These are phyloP conservation scores for Coniophora puteana DNA, from an alignment of 1,284 basidiomycete genomes.

Conservation along the genomic window DNA sequence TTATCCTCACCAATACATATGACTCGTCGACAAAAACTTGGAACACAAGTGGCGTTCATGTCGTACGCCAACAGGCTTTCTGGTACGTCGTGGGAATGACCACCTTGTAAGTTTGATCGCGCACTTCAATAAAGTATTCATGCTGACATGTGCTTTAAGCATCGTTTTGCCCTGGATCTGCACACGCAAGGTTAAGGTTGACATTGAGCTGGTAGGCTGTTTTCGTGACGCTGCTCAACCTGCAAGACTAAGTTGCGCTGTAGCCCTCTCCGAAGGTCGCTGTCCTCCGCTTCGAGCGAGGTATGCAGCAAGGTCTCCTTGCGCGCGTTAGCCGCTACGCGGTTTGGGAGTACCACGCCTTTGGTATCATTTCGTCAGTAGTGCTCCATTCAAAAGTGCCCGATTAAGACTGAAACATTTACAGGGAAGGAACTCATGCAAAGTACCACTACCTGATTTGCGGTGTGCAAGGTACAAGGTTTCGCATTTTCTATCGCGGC, in stretches of 20 bases:
- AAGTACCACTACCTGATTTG: conserved; percentile 76
- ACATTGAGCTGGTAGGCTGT: conserved; percentile 64
- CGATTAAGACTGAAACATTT: conserved; percentile 10
- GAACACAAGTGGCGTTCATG: conserved; percentile 48
- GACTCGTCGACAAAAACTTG: conserved; percentile 48
- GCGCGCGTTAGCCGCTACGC: conserved; percentile 52
- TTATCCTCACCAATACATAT: conserved; percentile 61
- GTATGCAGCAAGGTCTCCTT: conserved; percentile 62
- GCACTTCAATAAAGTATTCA: background rate
- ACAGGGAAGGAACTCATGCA: conserved; percentile 62
- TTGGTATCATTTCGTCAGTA: conserved; percentile 53
- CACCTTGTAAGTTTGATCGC: conserved; percentile 47
- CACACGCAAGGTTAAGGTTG: conserved; percentile 66
- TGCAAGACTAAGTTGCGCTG: conserved; percentile 7
- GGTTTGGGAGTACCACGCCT: conserved; percentile 62
- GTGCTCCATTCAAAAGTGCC: conserved; percentile 5
- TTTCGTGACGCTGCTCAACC: background rate
- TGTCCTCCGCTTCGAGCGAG: conserved; percentile 54
- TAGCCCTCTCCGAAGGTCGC: conserved; percentile 61
- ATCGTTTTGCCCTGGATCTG: conserved; percentile 74
- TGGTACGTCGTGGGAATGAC: conserved; percentile 76
- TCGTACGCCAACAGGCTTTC: conserved; percentile 68
- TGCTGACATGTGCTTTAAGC: conserved; percentile 31
- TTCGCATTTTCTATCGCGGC: background rate
- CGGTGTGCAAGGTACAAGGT: conserved; percentile 60